Base-by-base conservation (phyloP, 1,284 basidiomycete species). In the Kalmanozyma brasiliensis region DNA sequence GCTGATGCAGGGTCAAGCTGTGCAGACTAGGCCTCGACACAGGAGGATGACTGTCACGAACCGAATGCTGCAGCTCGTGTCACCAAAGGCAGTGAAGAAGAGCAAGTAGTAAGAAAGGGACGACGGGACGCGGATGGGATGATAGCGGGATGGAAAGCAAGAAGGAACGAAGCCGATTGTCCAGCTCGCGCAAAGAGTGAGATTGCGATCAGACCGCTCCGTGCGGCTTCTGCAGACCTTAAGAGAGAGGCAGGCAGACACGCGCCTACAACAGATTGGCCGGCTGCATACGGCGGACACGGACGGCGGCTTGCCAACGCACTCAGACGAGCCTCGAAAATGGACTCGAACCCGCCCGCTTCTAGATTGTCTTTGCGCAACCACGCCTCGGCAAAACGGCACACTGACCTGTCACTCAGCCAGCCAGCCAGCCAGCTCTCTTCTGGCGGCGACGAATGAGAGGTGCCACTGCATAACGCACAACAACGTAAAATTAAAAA, bases 1-100 rank as follows among this genome's bases (percentile, higher is more conserved):
- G 38, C 30, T 42, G 20, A 13, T 23, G 41, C n/a, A n/a, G n/a
- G 40, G 35, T 35, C 42, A 38, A 41, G 42, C 46, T 34, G 36
- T 34, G 26, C 22, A 19, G 37, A 13, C 7, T 30, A 14, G 32
- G 19, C 14, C 7, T 24, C 13, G 34, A 26, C 20, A 36, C 13
- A 2, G n/a, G 33, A 24, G 33, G 19, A 16, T 13, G 17, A 19
- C n/a, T 40, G 48, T 59, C 29, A 44, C 37, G 40, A 41, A 41
- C 20, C 22, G 32, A 34, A 42, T 20, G 49, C 16, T 24, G 16
- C 45, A 30, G 19, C 24, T 47, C 24, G 17, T 35, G 35, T 2
- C 19, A 26, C 4, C 24, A 29, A n/a, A 22, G 32, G 30, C 5
- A 33, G 24, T 34, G 32, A 22, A 22, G 32, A 16, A 32, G 19